These are phyloP conservation scores for Geoglossum cookeanum DNA, from an alignment of 2,329 filamentous ascomycete genomes.

Conservation along the genomic window DNA sequence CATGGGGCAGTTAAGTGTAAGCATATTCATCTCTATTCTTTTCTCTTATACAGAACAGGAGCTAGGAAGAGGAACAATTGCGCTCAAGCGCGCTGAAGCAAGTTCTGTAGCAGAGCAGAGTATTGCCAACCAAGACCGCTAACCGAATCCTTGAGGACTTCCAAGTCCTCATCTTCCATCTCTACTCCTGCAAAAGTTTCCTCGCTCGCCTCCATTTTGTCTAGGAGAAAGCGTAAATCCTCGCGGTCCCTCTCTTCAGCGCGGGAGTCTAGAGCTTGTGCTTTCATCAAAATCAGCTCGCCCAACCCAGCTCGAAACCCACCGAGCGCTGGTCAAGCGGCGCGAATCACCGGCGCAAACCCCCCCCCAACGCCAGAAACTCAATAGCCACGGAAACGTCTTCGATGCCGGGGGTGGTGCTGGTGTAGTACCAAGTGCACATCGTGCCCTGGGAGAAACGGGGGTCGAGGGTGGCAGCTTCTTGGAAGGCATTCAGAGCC, in stretches of 20 bases:
- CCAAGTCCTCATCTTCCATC: slow-evolving; percentile 1
- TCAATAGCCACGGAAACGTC: background rate
- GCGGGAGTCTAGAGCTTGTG: background rate
- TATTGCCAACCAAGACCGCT: background rate
- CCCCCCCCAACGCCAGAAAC: background rate
- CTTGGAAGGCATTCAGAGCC: background rate
- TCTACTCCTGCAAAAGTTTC: slow-evolving; percentile 2
- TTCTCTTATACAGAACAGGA: background rate
- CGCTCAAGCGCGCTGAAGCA: slow-evolving; percentile 1
- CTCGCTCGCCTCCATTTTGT: background rate
- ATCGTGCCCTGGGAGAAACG: slow-evolving; percentile 2
- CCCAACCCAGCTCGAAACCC: slow-evolving; percentile 1
- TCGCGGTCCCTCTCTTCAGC: background rate
- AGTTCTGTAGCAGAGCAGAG: background rate
- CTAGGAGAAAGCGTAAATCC: slow-evolving; percentile 1
- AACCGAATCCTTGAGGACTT: slow-evolving; percentile 1
- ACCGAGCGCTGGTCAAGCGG: background rate
- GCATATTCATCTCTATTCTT: background rate
- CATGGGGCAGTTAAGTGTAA: background rate
- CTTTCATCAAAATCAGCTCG: slow-evolving; percentile 2
- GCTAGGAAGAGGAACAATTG: background rate
- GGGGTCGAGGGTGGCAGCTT: background rate
- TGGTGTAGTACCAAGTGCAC: background rate
- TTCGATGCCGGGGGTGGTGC: background rate
- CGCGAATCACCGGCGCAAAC: slow-evolving; percentile 2